Evolutionary conservation across 176 grass and related monocot genomes (phyloP).

Genomic region (Eragrostis nindensis): DNA sequence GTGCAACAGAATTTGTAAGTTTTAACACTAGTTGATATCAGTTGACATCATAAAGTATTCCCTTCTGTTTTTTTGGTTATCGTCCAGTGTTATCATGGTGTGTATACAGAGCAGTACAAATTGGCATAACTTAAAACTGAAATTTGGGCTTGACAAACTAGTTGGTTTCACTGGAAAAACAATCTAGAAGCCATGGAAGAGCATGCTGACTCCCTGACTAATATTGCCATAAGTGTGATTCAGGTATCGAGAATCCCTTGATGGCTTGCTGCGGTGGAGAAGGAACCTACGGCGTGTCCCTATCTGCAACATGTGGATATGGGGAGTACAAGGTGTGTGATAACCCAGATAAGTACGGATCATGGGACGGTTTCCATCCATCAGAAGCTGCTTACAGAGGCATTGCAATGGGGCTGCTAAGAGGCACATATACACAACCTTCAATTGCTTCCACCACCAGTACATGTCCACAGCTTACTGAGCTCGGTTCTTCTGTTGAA

Average conservation of each 20-base stretch:
- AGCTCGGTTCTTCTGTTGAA: constrained; percentile 56
- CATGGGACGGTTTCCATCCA: constrained; percentile 82
- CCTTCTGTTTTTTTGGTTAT: background rate
- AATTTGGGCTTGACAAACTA: background rate
- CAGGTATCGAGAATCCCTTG: constrained; percentile 63
- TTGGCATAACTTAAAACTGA: background rate
- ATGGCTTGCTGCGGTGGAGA: constrained; percentile 65
- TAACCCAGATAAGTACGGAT: constrained; percentile 66
- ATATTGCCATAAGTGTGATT: constrained; percentile 14
- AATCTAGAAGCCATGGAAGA: background rate
- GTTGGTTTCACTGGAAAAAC: background rate
- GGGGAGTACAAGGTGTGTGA: constrained; percentile 60
- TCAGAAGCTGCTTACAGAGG: constrained; percentile 73
- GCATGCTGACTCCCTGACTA: background rate
- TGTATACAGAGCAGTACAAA: background rate
- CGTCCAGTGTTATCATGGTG: background rate
- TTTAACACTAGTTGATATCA: background rate
- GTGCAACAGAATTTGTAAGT: background rate
- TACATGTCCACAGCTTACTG: constrained; percentile 51
- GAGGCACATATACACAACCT: constrained; percentile 54
- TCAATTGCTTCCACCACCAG: constrained; percentile 47
- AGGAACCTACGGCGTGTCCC: constrained; percentile 55
- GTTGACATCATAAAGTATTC: background rate
- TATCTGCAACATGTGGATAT: constrained; percentile 45
- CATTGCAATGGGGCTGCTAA: constrained; percentile 65